Conservation (phyloP, 371 early-diverging fungal species). For the Mortierella sp. region DNA sequence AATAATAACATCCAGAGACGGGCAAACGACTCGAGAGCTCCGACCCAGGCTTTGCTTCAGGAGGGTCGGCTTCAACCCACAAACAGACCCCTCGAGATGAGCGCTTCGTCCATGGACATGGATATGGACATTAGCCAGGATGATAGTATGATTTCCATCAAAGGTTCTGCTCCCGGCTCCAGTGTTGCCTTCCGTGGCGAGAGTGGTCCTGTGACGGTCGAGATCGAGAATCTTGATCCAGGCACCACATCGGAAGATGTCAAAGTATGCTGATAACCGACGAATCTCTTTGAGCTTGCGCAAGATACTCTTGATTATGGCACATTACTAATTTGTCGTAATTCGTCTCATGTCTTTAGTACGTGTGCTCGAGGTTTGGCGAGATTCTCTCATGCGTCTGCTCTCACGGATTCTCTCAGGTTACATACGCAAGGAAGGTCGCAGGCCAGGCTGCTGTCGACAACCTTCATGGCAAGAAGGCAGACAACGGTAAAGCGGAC, state of each 20-base stretch:
- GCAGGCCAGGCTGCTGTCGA: conserved; percentile 47
- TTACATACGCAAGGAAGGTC: conserved; percentile 45
- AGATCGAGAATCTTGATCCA: conserved; percentile 68
- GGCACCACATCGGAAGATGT: conserved; percentile 69
- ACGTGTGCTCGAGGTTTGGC: conserved; percentile 52
- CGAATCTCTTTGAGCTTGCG: no score
- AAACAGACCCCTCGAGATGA: background rate
- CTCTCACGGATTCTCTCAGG: conserved; percentile 43
- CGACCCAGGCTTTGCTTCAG: conserved; percentile 6
- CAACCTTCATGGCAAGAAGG: conserved; percentile 46
- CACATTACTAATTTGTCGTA: background rate
- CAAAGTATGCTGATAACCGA: no score
- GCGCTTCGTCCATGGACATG: conserved; percentile 19
- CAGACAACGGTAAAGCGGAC: conserved; percentile 36
- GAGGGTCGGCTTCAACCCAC: conserved; percentile 7
- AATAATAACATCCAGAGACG: conserved; percentile 2
- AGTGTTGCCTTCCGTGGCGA: conserved; percentile 46
- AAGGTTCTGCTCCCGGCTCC: conserved; percentile 36
- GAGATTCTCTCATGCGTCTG: conserved; percentile 48
- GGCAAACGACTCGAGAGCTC: conserved; percentile 1
- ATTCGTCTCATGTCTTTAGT: conserved; percentile 7
- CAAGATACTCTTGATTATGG: no score
- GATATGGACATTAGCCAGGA: conserved; percentile 29
- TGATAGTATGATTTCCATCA: conserved; percentile 20
- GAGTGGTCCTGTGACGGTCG: conserved; percentile 63